Percentiles rank a stretch among this genome's conserved stretches.
phyloP scores from a whole-genome alignment of 345 rosid genomes.

The Nasturtium officinale region DNA sequence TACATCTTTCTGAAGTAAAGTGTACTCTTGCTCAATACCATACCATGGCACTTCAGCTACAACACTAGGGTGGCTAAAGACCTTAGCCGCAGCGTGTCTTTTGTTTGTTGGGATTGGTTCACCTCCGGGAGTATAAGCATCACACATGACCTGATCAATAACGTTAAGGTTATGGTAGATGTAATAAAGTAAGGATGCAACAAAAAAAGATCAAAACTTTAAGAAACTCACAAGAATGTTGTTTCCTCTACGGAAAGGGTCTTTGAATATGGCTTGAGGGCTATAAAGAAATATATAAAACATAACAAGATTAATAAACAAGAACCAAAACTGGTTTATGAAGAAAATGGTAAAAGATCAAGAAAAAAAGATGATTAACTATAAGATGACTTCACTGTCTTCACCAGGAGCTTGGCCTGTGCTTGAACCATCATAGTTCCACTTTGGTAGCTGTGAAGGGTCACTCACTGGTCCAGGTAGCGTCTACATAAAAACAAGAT shows the following conservation, averaged over 20 bases:
- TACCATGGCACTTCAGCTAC: constrained; percentile 76
- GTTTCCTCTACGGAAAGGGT: constrained; percentile 87
- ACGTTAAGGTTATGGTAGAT: neutral
- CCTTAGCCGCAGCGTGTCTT: constrained; percentile 73
- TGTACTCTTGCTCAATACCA: constrained; percentile 92
- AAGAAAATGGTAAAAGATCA: constrained; percentile 30
- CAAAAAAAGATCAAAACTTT: neutral
- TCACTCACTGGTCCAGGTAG: constrained; percentile 61
- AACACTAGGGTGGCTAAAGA: constrained; percentile 75
- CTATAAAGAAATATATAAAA: constrained; percentile 39
- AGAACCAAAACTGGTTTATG: neutral
- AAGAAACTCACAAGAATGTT: constrained; percentile 69
- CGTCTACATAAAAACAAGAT: constrained; percentile 48
- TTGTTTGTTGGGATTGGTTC: constrained; percentile 88
- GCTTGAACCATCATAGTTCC: constrained; percentile 93
- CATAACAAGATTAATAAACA: constrained; percentile 10
- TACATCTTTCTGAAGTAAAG: constrained; percentile 78
- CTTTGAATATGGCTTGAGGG: constrained; percentile 93
- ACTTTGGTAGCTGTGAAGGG: constrained; percentile 67
- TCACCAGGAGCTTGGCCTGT: constrained; percentile 91
- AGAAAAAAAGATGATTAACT: constrained; percentile 47
- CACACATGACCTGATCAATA: constrained; percentile 74
- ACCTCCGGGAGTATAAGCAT: constrained; percentile 87
- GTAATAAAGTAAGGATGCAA: neutral
- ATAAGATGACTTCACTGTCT: constrained; percentile 89